Percentiles rank a stretch among this genome's conserved stretches.
Conservation (phyloP, 371 early-diverging fungal genomes). For the Coemansia sp. region DNA sequence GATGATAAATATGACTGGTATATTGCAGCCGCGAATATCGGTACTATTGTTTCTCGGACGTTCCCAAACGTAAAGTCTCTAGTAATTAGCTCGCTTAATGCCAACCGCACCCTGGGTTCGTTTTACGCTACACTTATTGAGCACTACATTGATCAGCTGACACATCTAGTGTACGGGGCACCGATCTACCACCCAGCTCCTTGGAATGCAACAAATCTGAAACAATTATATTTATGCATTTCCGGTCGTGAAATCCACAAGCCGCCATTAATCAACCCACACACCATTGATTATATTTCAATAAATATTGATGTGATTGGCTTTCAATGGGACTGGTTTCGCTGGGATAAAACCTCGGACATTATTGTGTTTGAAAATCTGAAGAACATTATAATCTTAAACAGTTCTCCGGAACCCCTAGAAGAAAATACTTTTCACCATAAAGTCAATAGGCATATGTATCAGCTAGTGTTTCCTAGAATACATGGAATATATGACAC, state of each 20-base stretch:
- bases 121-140: neutral
- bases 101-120: neutral
- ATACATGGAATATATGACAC: neutral
- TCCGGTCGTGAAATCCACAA: neutral
- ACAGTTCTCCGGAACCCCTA: too few relatives aligned
- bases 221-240: neutral
- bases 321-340: constrained; percentile 1
- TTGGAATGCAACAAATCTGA: neutral
- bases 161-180: neutral
- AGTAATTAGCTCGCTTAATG: neutral
- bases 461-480: neutral
- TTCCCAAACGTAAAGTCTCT: neutral
- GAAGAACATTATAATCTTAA: neutral
- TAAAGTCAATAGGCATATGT: neutral
- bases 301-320: neutral
- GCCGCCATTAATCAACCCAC: neutral
- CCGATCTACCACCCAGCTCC: neutral
- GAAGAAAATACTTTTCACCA: neutral
- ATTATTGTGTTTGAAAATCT: neutral
- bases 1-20: neutral
- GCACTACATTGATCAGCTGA: neutral
- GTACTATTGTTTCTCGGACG: neutral
- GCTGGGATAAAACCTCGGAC: neutral
- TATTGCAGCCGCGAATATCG: neutral
- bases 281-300: neutral